A percentile compares a stretch with the other conserved stretches of the same genome.
phyloP scores from a whole-genome alignment of 2,329 filamentous ascomycete genomes.

The Cladophialophora exuberans region DNA sequence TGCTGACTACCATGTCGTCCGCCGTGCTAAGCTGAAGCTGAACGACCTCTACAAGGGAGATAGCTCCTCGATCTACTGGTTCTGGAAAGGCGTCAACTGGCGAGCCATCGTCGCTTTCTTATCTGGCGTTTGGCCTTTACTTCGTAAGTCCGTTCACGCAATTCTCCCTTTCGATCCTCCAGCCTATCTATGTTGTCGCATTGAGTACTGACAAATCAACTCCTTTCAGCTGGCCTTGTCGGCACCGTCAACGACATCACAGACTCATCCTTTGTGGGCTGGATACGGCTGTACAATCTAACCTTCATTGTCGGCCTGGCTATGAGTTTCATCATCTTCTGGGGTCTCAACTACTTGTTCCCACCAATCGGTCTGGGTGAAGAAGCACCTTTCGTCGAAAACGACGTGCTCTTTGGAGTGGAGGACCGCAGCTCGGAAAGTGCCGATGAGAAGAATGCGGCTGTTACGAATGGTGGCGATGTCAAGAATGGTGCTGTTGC shows the following conservation, averaged over 20 bases:
- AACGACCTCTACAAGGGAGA: constrained; percentile 45
- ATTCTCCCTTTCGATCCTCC: too few relatives aligned
- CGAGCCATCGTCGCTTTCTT: constrained; percentile 42
- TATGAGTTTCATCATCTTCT: constrained; percentile 31
- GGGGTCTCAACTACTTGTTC: constrained; percentile 24
- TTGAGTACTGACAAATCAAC: background rate
- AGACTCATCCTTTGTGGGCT: constrained; percentile 20
- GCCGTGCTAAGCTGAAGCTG: constrained; percentile 43
- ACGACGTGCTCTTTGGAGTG: constrained; percentile 18
- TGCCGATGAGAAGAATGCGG: constrained; percentile 5
- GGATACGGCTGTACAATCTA: constrained; percentile 34
- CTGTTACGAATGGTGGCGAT: background rate
- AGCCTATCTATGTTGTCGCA: background rate
- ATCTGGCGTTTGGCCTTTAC: constrained; percentile 23
- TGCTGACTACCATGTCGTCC: constrained; percentile 51
- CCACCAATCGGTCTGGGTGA: constrained; percentile 30
- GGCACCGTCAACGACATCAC: constrained; percentile 28
- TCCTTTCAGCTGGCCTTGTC: constrained; percentile 31
- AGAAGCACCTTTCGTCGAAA: constrained; percentile 29
- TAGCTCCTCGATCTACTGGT: constrained; percentile 44
- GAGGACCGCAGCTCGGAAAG: constrained; percentile 4
- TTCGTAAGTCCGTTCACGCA: constrained; percentile 25
- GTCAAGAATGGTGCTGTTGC: constrained; percentile 9
- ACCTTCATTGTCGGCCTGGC: constrained; percentile 33
- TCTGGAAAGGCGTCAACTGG: constrained; percentile 48